phyloP scores from a whole-genome alignment of 2,329 filamentous ascomycete genomes.

The Cephalotrichum gorgonifer region DNA sequence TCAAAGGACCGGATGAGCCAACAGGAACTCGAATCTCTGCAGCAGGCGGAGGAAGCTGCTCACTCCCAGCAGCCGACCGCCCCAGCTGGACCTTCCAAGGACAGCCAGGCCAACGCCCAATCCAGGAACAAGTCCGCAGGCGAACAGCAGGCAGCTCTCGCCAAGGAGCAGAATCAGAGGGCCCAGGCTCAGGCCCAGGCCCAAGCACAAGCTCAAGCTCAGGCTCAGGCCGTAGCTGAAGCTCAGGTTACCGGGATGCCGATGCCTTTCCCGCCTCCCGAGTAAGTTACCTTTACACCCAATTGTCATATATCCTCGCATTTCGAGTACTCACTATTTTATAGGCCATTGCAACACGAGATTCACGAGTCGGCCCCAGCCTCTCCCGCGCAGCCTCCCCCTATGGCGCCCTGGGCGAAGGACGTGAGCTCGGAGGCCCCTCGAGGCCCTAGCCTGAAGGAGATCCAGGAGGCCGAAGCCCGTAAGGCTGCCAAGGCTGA shows the following conservation, averaged over 20 bases:
- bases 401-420: slow-evolving; percentile 91
- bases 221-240: neutral
- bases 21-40: slow-evolving; percentile 6
- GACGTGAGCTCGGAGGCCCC: slow-evolving; percentile 52
- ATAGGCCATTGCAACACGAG: slow-evolving; percentile 24
- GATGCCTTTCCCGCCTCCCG: slow-evolving; percentile 61
- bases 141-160: neutral
- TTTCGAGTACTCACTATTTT: too few relatives aligned
- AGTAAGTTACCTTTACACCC: neutral
- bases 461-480: slow-evolving; percentile 93
- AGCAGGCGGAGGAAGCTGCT: neutral
- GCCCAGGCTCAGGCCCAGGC: neutral
- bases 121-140: neutral
- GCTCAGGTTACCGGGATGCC: slow-evolving; percentile 48
- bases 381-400: slow-evolving; percentile 42
- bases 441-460: slow-evolving; percentile 84
- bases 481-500: slow-evolving; percentile 86
- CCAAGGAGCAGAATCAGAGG: neutral
- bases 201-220: neutral
- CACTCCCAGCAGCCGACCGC: neutral
- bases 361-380: slow-evolving; percentile 52
- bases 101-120: neutral
- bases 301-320: too few relatives aligned
- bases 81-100: neutral
- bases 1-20: slow-evolving; percentile 12